Percentiles rank a stretch among this genome's conserved stretches.
These are phyloP conservation scores for Melastoma candidum DNA, from an alignment of 441 rosid species.

Conservation along the genomic window DNA sequence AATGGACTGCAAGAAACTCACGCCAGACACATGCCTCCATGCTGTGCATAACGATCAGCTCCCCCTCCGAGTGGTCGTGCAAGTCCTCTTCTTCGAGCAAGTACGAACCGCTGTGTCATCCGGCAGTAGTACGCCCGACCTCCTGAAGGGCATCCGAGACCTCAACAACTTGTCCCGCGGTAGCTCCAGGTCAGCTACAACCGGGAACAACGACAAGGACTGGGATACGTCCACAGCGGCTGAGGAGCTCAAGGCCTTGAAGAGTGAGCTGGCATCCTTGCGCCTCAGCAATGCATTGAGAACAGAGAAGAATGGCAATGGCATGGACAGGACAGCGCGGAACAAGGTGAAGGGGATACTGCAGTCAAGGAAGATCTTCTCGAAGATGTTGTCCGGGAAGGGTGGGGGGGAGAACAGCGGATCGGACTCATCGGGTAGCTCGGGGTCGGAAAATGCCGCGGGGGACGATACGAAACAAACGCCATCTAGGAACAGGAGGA, in stretches of 20 bases:
- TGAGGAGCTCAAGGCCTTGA: constrained; percentile 62
- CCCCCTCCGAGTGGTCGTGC: constrained; percentile 72
- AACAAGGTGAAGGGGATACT: constrained; percentile 62
- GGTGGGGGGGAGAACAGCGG: constrained; percentile 41
- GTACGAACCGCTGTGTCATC: constrained; percentile 38
- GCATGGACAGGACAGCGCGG: constrained; percentile 27
- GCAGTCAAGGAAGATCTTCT: constrained; percentile 53
- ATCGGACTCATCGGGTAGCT: constrained; percentile 66
- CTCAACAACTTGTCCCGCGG: constrained; percentile 50
- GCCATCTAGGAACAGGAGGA: constrained; percentile 62
- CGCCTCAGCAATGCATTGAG: constrained; percentile 30
- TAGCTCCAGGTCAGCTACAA: constrained; percentile 57
- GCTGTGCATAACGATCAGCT: constrained; percentile 86
- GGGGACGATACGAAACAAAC: constrained; percentile 38
- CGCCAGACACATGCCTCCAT: constrained; percentile 77
- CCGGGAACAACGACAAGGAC: constrained; percentile 53
- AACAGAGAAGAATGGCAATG: constrained; percentile 15
- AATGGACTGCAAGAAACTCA: constrained; percentile 84
- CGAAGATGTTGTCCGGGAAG: constrained; percentile 46
- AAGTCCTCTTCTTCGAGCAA: constrained; percentile 80
- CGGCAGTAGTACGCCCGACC: constrained; percentile 75
- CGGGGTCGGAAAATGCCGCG: constrained; percentile 38
- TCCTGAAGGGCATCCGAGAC: constrained; percentile 41
- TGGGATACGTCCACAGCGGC: constrained; percentile 68
- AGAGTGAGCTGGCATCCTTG: constrained; percentile 50